These are phyloP conservation scores for Calocybe gangraenosa DNA, from an alignment of 768 basidiomycete species.

Conservation along the genomic window DNA sequence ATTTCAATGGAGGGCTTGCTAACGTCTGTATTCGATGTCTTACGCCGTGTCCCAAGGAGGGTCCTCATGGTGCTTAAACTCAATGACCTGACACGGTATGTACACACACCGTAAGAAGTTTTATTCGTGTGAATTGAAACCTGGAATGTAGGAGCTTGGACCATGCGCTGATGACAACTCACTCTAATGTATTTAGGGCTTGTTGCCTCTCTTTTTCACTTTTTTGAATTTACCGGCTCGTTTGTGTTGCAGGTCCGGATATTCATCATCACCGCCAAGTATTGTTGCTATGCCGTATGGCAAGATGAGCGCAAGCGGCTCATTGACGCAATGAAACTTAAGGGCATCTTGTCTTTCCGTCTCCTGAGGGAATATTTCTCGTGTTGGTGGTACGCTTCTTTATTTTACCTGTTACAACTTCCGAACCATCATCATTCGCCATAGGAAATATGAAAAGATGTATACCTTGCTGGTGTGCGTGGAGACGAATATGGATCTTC, in stretches of 20 bases:
- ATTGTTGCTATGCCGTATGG: slow-evolving; percentile 81
- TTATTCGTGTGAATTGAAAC: not conserved
- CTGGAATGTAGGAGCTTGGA: slow-evolving; percentile 63
- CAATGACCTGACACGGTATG: slow-evolving; percentile 80
- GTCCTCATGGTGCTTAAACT: slow-evolving; percentile 82
- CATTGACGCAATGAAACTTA: slow-evolving; percentile 40
- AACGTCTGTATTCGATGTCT: slow-evolving; percentile 79
- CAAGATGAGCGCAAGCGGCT: slow-evolving; percentile 54
- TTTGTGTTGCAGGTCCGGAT: slow-evolving; percentile 58
- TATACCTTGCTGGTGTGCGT: slow-evolving; percentile 47
- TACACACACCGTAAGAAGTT: not conserved
- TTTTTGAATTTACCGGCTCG: not conserved
- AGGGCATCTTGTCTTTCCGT: slow-evolving; percentile 46
- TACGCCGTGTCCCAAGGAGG: slow-evolving; percentile 80
- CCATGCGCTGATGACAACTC: slow-evolving; percentile 81
- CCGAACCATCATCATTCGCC: slow-evolving; percentile 4
- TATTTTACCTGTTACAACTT: not conserved
- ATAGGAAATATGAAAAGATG: slow-evolving; percentile 56
- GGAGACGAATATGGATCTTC: slow-evolving; percentile 62
- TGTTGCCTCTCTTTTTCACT: not conserved
- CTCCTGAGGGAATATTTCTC: slow-evolving; percentile 46
- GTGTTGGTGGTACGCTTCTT: slow-evolving; percentile 63
- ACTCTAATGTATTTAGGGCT: slow-evolving; percentile 54
- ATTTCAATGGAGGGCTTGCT: slow-evolving; percentile 79
- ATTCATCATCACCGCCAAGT: slow-evolving; percentile 88